These are phyloP conservation scores for Malus fusca DNA, from an alignment of 306 rosid genomes.

Conservation along the genomic window DNA sequence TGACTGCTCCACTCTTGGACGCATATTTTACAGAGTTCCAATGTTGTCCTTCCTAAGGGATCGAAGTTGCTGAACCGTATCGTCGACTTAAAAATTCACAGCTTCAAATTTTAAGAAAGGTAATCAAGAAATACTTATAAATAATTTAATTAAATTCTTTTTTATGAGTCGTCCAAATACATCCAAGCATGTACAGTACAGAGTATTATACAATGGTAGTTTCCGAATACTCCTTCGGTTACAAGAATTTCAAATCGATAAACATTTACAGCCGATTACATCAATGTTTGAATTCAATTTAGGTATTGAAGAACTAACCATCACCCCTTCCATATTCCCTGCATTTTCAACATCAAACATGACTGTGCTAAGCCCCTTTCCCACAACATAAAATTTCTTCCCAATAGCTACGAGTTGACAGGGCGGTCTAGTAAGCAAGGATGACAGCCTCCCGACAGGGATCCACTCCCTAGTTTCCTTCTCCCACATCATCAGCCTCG, in stretches of 20 bases:
- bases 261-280: constrained; percentile 71
- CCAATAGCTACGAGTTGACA: constrained; percentile 71
- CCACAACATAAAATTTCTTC: constrained; percentile 53
- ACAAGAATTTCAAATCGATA: constrained; percentile 36
- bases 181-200: not conserved
- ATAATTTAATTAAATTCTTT: not conserved
- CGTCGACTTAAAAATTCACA: not conserved
- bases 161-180: not conserved
- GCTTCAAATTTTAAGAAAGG: not conserved
- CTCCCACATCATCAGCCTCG: constrained; percentile 65
- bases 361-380: constrained; percentile 81
- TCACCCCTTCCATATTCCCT: constrained; percentile 43
- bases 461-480: constrained; percentile 58
- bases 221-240: not conserved
- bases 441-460: constrained; percentile 62
- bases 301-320: constrained; percentile 67
- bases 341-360: constrained; percentile 54
- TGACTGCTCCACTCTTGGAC: too few species aligned
- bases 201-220: not conserved
- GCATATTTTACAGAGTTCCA: rapidly evolving
- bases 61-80: not conserved
- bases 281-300: constrained; percentile 37
- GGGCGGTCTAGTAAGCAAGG: constrained; percentile 76
- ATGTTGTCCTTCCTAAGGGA: too few species aligned
- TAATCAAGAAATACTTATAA: not conserved